A percentile compares a stretch with the other conserved stretches of the same genome.
These are phyloP conservation scores for Schizophyllum amplum DNA, from an alignment of 1,284 basidiomycete species.

Conservation along the genomic window DNA sequence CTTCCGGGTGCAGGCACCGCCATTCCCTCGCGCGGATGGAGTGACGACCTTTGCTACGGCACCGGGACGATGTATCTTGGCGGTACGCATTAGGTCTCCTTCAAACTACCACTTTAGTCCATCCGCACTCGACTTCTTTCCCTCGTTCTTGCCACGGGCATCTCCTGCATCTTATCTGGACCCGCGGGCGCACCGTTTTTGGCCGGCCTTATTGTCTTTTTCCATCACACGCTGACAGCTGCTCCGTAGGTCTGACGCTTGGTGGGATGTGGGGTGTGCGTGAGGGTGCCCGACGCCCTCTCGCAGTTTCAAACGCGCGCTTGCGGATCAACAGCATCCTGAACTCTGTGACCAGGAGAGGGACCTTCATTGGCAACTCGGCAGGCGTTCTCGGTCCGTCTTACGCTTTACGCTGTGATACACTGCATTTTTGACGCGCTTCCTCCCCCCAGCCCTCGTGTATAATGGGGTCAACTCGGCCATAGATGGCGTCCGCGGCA, in stretches of 20 bases:
- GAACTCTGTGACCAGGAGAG: constrained; percentile 94
- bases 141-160: constrained; percentile 21
- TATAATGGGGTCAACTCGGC: constrained; percentile 97
- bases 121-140: constrained; percentile 34
- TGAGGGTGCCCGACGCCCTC: constrained; percentile 84
- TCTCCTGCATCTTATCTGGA: constrained; percentile 63
- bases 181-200: constrained; percentile 42
- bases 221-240: constrained; percentile 62
- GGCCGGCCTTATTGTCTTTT: constrained; percentile 60
- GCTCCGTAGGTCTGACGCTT: constrained; percentile 77
- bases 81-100: constrained; percentile 68
- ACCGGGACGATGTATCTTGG: constrained; percentile 98
- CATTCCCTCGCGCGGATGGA: constrained; percentile 93
- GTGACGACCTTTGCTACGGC: constrained; percentile 98
- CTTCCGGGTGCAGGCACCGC: constrained; percentile 82
- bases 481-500: constrained; percentile 83
- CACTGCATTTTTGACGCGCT: constrained; percentile 17
- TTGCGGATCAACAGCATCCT: constrained; percentile 95
- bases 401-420: constrained; percentile 25
- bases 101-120: constrained; percentile 49
- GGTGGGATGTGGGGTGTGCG: constrained; percentile 95
- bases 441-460: constrained; percentile 65
- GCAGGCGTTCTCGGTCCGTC: constrained; percentile 89
- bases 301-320: constrained; percentile 76
- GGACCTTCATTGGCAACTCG: constrained; percentile 97